Percentiles rank a stretch among this genome's conserved stretches.
These are phyloP conservation scores for Carallia brachiata DNA, from an alignment of 345 rosid species.

Conservation along the genomic window DNA sequence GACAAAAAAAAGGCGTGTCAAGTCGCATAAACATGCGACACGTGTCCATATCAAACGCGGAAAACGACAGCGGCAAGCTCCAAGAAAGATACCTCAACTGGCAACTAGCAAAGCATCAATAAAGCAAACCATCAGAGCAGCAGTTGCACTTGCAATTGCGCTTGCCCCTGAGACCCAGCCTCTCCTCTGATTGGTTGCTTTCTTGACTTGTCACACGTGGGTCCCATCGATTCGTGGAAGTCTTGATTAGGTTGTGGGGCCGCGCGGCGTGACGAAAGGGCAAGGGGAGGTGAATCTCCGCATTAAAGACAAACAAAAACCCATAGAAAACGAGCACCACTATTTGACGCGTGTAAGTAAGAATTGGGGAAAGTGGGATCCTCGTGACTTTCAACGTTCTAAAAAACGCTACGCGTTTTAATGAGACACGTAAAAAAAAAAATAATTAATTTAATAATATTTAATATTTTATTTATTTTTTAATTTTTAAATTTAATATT, in stretches of 20 bases:
- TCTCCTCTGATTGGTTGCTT: constrained; percentile 43
- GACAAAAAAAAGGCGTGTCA: neutral
- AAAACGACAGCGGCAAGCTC: constrained; percentile 39
- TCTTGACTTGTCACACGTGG: constrained; percentile 50
- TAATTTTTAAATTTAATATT: too few relatives aligned
- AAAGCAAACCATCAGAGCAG: constrained; percentile 7
- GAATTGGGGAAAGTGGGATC: too few relatives aligned
- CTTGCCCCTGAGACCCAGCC: constrained; percentile 29
- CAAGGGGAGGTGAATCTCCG: constrained; percentile 39
- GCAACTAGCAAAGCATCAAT: constrained; percentile 31
- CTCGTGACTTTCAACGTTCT: too few relatives aligned
- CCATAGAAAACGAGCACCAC: too few relatives aligned
- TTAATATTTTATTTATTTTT: too few relatives aligned
- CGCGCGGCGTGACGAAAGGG: constrained; percentile 3
- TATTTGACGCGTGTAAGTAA: too few relatives aligned
- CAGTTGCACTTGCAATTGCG: neutral
- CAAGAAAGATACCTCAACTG: constrained; percentile 19
- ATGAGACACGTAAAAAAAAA: too few relatives aligned
- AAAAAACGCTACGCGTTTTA: too few relatives aligned
- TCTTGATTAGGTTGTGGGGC: constrained; percentile 35
- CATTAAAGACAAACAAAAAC: neutral
- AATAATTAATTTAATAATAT: too few relatives aligned
- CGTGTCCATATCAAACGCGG: constrained; percentile 23
- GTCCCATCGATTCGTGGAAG: constrained; percentile 37
- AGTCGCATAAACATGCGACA: constrained; percentile 13